Conservation (phyloP, 495 filamentous ascomycete species). For the Penicillium desertorum region DNA sequence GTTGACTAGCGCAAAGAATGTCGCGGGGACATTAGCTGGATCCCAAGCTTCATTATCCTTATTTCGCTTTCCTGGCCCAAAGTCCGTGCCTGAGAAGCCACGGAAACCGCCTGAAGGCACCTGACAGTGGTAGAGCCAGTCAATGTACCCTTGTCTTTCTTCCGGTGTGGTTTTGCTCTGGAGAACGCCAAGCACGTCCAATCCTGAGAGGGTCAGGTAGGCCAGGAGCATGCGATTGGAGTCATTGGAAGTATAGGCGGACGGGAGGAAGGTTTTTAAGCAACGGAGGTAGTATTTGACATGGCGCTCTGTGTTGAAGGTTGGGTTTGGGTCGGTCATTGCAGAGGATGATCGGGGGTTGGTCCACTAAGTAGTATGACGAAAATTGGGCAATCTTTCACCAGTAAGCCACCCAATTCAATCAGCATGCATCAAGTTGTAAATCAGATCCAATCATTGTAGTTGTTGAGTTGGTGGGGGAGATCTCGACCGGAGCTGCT, state of each 20-base stretch:
- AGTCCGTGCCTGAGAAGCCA: constrained; percentile 68
- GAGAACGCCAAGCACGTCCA: constrained; percentile 75
- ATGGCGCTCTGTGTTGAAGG: constrained; percentile 70
- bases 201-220: constrained; percentile 80
- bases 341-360: background rate
- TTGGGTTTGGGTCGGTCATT: constrained; percentile 36
- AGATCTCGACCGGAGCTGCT: constrained; percentile 16
- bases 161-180: constrained; percentile 51
- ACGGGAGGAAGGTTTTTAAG: constrained; percentile 75
- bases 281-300: constrained; percentile 92
- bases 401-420: background rate
- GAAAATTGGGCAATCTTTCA: background rate
- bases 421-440: constrained; percentile 1
- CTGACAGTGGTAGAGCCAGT: constrained; percentile 77
- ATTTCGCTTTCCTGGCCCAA: constrained; percentile 46
- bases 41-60: constrained; percentile 61
- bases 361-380: background rate
- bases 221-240: constrained; percentile 85
- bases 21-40: constrained; percentile 79
- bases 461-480: constrained; percentile 15
- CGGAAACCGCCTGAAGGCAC: constrained; percentile 76
- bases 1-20: constrained; percentile 78
- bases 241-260: constrained; percentile 80
- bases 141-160: constrained; percentile 59
- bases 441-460: constrained; percentile 7